These are phyloP conservation scores for Narthecium ossifragum DNA, from an alignment of 106 monocot genomes.

Conservation along the genomic window DNA sequence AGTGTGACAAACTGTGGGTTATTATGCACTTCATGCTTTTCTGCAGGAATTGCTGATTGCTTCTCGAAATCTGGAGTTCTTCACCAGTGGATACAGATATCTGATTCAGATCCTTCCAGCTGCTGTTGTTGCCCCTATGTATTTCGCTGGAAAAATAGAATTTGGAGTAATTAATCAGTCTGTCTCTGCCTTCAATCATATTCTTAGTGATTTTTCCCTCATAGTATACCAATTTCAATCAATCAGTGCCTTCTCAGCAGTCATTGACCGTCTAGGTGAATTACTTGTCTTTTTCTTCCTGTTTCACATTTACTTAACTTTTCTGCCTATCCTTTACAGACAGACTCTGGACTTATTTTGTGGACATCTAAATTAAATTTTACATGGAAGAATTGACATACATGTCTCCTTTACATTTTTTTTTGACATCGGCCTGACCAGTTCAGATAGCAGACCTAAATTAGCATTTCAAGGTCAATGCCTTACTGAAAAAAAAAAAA, in stretches of 20 bases:
- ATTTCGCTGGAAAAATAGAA: constrained; percentile 95
- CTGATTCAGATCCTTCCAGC: constrained; percentile 95
- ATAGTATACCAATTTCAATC: constrained; percentile 95
- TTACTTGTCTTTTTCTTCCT: not conserved
- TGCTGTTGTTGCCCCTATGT: constrained; percentile 99
- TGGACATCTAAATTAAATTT: too few relatives aligned
- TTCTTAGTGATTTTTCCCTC: constrained; percentile 86
- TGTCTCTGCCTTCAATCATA: constrained; percentile 98
- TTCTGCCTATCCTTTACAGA: not conserved
- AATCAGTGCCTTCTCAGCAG: constrained; percentile 94
- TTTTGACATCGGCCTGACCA: too few relatives aligned
- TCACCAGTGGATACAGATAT: constrained; percentile 91
- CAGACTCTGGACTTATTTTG: too few relatives aligned
- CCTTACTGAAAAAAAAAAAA: too few relatives aligned
- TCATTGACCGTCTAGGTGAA: constrained; percentile 88
- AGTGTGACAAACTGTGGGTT: too few relatives aligned
- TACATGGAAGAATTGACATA: too few relatives aligned
- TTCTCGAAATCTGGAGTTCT: constrained; percentile 93
- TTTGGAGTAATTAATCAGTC: constrained; percentile 99
- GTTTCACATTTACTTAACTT: too few relatives aligned
- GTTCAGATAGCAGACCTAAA: too few relatives aligned
- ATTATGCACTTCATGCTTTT: not conserved
- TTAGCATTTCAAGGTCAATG: too few relatives aligned
- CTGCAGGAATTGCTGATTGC: constrained; percentile 86
- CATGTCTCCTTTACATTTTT: too few relatives aligned